Percentiles rank a stretch among this genome's conserved stretches.
phyloP scores from a whole-genome alignment of 305 asterid genomes.

The Solanum chacoense region DNA sequence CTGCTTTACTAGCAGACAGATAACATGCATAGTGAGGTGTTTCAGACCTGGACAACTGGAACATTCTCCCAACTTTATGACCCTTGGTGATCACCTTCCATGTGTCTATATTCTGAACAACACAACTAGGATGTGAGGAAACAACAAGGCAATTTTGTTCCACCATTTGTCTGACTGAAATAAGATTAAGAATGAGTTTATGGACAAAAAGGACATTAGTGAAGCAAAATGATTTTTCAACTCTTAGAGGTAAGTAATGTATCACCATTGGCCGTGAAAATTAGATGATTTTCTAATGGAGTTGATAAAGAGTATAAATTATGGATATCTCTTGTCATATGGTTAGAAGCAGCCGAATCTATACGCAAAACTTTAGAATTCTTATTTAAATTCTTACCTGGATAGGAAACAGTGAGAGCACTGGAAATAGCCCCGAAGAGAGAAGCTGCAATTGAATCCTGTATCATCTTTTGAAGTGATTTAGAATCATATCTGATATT shows the following conservation, averaged over 20 bases:
- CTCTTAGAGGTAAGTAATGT: background rate
- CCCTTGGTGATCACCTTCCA: background rate
- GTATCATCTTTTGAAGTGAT: background rate
- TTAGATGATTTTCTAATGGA: background rate
- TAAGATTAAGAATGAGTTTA: background rate
- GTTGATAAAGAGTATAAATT: background rate
- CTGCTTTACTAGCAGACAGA: background rate
- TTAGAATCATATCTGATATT: no score
- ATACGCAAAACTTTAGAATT: background rate
- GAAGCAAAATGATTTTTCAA: background rate
- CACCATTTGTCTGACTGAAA: background rate
- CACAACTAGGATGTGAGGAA: background rate
- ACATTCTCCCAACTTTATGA: background rate
- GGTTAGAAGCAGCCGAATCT: background rate
- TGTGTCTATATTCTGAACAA: no score
- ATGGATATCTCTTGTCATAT: background rate
- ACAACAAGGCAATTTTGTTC: background rate
- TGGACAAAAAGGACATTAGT: no score
- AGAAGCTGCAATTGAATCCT: background rate
- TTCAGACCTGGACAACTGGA: background rate
- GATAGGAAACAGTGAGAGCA: background rate
- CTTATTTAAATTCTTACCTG: background rate
- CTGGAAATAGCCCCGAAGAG: background rate
- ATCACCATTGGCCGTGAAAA: background rate
- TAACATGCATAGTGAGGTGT: background rate